phyloP scores from a whole-genome alignment of 2,329 filamentous ascomycete genomes.

The Penicillium sp. region DNA sequence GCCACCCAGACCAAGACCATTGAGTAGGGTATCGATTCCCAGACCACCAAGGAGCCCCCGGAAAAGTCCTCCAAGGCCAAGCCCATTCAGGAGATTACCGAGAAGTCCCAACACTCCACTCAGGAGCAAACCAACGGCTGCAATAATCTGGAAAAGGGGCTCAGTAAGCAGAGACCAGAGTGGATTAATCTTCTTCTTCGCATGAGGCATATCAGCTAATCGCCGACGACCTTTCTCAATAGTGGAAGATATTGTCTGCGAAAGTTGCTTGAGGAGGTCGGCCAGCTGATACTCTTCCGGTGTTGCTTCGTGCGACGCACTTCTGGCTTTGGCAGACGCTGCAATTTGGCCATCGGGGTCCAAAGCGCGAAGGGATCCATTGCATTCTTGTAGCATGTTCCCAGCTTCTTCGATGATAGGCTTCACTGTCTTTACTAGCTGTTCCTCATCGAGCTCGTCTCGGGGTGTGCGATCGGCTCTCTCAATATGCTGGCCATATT shows the following conservation, averaged over 20 bases:
- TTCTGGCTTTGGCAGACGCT: constrained; percentile 77
- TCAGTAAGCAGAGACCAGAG: constrained; percentile 72
- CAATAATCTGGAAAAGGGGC: constrained; percentile 70
- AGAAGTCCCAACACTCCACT: neutral
- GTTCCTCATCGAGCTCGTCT: constrained; percentile 85
- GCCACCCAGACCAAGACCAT: neutral
- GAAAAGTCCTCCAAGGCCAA: neutral
- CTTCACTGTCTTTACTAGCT: constrained; percentile 79
- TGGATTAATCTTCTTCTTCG: constrained; percentile 90
- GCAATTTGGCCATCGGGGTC: constrained; percentile 86
- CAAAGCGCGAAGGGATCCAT: constrained; percentile 79
- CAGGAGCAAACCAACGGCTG: neutral
- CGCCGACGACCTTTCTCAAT: constrained; percentile 86
- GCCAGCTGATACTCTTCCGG: constrained; percentile 83
- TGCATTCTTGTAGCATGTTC: constrained; percentile 78
- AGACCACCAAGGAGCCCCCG: neutral
- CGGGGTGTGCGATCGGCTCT: constrained; percentile 74
- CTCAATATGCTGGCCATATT: constrained; percentile 64
- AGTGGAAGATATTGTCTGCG: constrained; percentile 72
- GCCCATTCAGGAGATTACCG: neutral
- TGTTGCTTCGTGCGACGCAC: constrained; percentile 69
- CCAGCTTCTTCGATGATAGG: constrained; percentile 84
- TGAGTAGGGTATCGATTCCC: neutral
- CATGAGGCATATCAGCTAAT: constrained; percentile 86
- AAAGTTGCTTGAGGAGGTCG: constrained; percentile 79